Conservation (phyloP, 2,329 filamentous ascomycete species). For the Aspergillus tamarii region DNA sequence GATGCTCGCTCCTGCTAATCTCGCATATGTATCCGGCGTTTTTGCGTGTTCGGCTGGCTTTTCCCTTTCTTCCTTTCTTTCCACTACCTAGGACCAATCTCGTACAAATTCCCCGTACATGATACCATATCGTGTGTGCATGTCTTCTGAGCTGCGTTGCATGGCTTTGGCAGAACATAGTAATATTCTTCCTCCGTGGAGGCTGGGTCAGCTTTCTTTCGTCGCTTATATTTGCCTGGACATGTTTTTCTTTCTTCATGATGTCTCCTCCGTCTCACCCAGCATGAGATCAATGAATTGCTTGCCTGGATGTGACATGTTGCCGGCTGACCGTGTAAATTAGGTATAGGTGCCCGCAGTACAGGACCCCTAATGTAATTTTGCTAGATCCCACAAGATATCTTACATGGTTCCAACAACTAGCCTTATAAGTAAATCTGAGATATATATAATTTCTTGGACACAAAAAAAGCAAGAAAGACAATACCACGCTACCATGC, state of each 20-base stretch:
- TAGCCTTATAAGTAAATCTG: not conserved
- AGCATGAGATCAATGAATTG: conserved; percentile 4
- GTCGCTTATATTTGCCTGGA: conserved; percentile 7
- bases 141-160: conserved; percentile 4
- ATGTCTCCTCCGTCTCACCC: not conserved
- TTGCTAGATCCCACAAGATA: not conserved
- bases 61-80: not conserved
- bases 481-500: not conserved
- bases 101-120: not conserved
- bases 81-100: not conserved
- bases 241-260: conserved; percentile 2
- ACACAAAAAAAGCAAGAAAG: not conserved
- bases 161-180: conserved; percentile 18
- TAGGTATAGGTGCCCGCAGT: not conserved
- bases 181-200: conserved; percentile 5
- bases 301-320: not conserved
- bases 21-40: conserved; percentile 26
- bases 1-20: not conserved
- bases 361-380: conserved; percentile 1
- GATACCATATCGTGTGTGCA: conserved; percentile 1
- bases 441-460: not conserved
- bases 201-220: conserved; percentile 6
- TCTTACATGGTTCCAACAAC: not conserved
- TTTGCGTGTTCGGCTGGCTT: conserved; percentile 14
- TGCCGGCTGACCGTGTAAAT: not conserved